Base-by-base conservation (phyloP, 306 rosid species). In the Prunus campanulata region DNA sequence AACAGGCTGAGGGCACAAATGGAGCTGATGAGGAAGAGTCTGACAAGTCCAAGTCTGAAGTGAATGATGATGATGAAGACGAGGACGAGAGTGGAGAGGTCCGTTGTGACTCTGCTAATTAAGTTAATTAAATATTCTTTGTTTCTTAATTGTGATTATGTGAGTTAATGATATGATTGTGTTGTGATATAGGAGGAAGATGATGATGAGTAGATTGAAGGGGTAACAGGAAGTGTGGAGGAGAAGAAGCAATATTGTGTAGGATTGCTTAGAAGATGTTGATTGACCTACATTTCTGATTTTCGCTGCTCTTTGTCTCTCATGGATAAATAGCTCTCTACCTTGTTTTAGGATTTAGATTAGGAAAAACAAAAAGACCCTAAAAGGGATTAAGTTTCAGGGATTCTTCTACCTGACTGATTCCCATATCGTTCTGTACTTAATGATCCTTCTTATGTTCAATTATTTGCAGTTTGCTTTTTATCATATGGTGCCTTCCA, bases 41-140 rank as follows among this genome's bases (percentile, higher is more conserved):
- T 3, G 98, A 93, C 75, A 93, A 90, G 81, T 93, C 98, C 13
- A 91, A 87, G 72, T 91, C 98, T 3, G 97, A 93, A 73, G 93
- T 93, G 67, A 76, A 93, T 32, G 98, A 93, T 7, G 97, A 91
- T 2, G 97, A 93, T 1, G 98, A 90, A 1, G 97, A 88, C 0
- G 98, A 89, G 22, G 97, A 88, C 32, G 81, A 66, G 78, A 85
- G 87, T 4, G 91, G 80, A 39, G 91, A 85, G 82, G 91, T 88
- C 22, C 12, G 25, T 47, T 8, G 62, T 10, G 27, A n/a, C 27
- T 0, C 12, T 0, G 1, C 13, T 61, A 24, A 24, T 61, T 0
- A 8, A 13, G n/a, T 29, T 25, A 0, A 15, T 15, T 10, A 29
- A 13, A 5, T 52, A 2, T 1, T 49, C 54, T 49, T 15, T 14